Evolutionary conservation across 441 rosid species (phyloP).

Genomic region (Mallotus japonicus): DNA sequence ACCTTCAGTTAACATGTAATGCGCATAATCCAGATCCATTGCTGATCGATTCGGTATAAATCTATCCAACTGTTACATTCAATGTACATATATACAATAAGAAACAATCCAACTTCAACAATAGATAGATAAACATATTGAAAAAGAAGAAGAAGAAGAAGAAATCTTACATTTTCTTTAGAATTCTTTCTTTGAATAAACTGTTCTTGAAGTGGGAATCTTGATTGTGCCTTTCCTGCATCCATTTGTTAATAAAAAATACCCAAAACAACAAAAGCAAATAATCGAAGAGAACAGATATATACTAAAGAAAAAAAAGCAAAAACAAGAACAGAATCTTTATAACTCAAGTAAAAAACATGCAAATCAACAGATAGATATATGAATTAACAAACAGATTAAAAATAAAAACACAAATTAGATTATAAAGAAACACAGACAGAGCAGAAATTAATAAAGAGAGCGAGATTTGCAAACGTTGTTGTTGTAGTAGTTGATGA

Average conservation of each 20-base stretch:
- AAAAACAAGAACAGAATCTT: background rate
- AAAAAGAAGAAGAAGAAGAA: background rate
- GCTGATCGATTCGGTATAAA: constrained; percentile 64
- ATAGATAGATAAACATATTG: background rate
- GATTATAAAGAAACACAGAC: background rate
- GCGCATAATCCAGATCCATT: constrained; percentile 56
- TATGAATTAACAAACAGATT: background rate
- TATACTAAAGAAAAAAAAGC: background rate
- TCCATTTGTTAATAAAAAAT: constrained; percentile 33
- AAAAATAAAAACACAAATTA: background rate
- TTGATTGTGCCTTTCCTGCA: constrained; percentile 51
- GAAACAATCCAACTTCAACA: background rate
- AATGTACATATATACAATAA: background rate
- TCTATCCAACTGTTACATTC: constrained; percentile 42
- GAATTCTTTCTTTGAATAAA: constrained; percentile 44
- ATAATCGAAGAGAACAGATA: background rate
- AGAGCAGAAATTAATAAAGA: background rate
- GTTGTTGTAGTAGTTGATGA: background rate
- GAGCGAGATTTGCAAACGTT: background rate
- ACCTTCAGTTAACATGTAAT: constrained; percentile 45
- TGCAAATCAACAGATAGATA: background rate
- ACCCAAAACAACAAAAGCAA: constrained; percentile 10
- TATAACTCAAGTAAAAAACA: background rate
- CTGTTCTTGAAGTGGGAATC: constrained; percentile 58
- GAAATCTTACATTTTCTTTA: constrained; percentile 46